phyloP scores from a whole-genome alignment of 2,329 filamentous ascomycete genomes.

The Alternaria solani region DNA sequence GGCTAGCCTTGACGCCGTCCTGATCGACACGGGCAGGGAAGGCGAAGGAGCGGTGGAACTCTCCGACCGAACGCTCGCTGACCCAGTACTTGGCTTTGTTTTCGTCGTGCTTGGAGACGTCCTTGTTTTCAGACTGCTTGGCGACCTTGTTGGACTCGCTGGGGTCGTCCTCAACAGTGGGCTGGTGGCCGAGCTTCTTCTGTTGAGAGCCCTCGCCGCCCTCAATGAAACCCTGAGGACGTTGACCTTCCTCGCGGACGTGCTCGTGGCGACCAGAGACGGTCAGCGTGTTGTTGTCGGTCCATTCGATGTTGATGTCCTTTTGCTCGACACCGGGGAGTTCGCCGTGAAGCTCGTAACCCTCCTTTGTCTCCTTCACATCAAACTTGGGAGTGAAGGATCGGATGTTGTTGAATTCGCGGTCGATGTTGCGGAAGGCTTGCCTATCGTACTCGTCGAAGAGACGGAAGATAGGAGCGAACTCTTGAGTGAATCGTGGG shows the following conservation, averaged over 20 bases:
- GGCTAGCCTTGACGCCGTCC: conserved; percentile 66
- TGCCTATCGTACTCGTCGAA: conserved; percentile 58
- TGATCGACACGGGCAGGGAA: conserved; percentile 67
- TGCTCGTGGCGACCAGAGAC: conserved; percentile 75
- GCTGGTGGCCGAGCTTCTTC: conserved; percentile 49
- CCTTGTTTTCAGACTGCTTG: conserved; percentile 47
- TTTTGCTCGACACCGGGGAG: conserved; percentile 78
- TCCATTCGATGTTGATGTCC: conserved; percentile 79
- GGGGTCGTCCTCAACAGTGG: conserved; percentile 72
- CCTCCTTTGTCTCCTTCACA: conserved; percentile 71
- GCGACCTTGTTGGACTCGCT: conserved; percentile 38
- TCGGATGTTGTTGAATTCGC: conserved; percentile 46
- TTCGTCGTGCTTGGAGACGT: conserved; percentile 51
- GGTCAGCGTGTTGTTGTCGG: conserved; percentile 75
- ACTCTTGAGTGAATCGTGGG: conserved; percentile 52
- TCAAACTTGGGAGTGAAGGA: conserved; percentile 82
- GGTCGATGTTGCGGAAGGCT: conserved; percentile 38
- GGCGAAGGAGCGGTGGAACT: conserved; percentile 66
- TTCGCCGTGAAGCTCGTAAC: conserved; percentile 82
- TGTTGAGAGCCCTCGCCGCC: conserved; percentile 31
- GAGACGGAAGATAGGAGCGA: conserved; percentile 57
- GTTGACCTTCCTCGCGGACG: conserved; percentile 64
- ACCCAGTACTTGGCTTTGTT: conserved; percentile 74
- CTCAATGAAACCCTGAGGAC: conserved; percentile 60
- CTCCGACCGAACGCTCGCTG: conserved; percentile 65